These are phyloP conservation scores for Colletotrichum aenigma DNA, from an alignment of 2,329 filamentous ascomycete genomes.

Conservation along the genomic window DNA sequence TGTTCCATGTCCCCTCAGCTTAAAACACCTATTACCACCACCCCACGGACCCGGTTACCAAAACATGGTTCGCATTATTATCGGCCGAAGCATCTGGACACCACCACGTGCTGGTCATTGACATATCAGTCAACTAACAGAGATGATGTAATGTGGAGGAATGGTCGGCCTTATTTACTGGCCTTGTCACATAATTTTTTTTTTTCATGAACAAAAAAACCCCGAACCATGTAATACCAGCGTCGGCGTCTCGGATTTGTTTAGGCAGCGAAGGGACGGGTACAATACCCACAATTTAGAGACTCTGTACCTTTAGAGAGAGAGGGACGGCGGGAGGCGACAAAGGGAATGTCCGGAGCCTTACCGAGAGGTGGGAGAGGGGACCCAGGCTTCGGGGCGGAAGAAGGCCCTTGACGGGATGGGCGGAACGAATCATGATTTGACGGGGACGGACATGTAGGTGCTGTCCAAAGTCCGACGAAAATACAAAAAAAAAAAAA, in stretches of 20 bases:
- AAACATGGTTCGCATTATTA: not conserved
- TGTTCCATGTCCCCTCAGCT: not conserved
- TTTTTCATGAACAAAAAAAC: not conserved
- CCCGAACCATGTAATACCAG: constrained; percentile 10
- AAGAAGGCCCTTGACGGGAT: not conserved
- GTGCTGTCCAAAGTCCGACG: not conserved
- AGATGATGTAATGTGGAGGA: constrained; percentile 10
- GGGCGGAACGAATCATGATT: constrained; percentile 16
- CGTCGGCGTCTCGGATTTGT: constrained; percentile 21
- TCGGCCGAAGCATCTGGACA: not conserved
- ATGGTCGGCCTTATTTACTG: not conserved
- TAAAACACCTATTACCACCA: not conserved
- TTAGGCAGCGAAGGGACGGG: constrained; percentile 6
- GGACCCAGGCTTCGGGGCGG: not conserved
- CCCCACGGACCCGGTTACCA: not conserved
- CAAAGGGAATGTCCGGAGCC: not conserved
- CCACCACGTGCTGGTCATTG: not conserved
- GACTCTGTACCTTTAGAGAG: not conserved
- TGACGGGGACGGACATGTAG: not conserved
- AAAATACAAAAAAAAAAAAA: not conserved
- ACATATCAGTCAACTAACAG: not conserved
- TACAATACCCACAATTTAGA: constrained; percentile 2
- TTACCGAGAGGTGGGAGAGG: not conserved
- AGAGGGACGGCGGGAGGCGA: not conserved
- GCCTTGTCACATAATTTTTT: not conserved